These are phyloP conservation scores for Populus tremula DNA, from an alignment of 345 rosid genomes.

Conservation along the genomic window DNA sequence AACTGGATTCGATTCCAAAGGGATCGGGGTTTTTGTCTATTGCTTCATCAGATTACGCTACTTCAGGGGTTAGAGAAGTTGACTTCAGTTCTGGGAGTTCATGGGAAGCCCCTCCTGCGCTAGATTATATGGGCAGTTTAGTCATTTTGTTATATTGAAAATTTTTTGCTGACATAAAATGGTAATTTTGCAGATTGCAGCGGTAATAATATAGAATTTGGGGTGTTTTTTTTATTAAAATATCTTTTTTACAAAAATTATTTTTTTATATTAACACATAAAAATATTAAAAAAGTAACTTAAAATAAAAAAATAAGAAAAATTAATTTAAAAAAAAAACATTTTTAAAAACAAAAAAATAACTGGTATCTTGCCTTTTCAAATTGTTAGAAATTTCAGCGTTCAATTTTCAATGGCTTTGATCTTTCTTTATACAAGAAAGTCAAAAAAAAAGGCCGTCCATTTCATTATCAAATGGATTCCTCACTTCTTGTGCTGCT, in stretches of 20 bases:
- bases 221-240: no score
- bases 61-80: constrained; percentile 75
- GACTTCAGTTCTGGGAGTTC: constrained; percentile 67
- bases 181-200: no score
- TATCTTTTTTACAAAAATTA: no score
- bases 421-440: not conserved
- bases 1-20: constrained; percentile 56
- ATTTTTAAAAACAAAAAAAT: no score
- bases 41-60: constrained; percentile 78
- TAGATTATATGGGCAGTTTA: constrained; percentile 29
- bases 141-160: no score
- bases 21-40: constrained; percentile 69
- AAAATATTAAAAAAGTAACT: no score
- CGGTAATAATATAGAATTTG: no score
- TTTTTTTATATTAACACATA: no score
- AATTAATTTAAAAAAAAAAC: no score
- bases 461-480: not conserved
- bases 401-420: not conserved
- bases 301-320: no score
- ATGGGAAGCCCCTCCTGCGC: constrained; percentile 29
- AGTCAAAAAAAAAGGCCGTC: not conserved
- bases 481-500: not conserved
- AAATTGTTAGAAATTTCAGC: not conserved
- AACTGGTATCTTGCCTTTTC: not conserved
- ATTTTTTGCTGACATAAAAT: no score